A percentile compares a stretch with the other conserved stretches of the same genome.
Conservation (phyloP, 2,329 filamentous ascomycete species). For the Paraphaeosphaeria minitans region DNA sequence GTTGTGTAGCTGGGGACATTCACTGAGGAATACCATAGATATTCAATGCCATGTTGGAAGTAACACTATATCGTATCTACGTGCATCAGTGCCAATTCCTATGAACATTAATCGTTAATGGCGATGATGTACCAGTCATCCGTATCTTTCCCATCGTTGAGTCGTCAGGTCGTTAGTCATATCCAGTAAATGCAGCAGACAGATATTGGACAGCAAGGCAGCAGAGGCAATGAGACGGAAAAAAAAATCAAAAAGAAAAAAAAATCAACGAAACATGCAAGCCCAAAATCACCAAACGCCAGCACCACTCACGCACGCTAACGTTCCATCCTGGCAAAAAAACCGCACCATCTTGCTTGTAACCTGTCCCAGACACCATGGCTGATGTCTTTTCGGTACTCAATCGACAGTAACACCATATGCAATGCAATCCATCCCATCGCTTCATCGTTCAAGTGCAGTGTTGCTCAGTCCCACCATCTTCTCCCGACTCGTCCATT, state of each 20-base stretch:
- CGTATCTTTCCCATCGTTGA: neutral
- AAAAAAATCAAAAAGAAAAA: slow-evolving; percentile 6
- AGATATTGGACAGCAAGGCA: slow-evolving; percentile 1
- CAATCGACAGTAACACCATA: slow-evolving; percentile 2
- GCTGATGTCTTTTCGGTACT: neutral
- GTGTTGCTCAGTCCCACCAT: slow-evolving; percentile 43
- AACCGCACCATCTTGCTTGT: slow-evolving; percentile 9
- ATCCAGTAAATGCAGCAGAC: slow-evolving; percentile 8
- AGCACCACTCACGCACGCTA: neutral
- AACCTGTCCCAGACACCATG: neutral
- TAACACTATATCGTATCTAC: slow-evolving; percentile 24
- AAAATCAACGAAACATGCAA: slow-evolving; percentile 2
- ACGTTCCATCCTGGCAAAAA: neutral
- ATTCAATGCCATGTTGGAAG: slow-evolving; percentile 4
- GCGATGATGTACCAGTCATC: slow-evolving; percentile 18
- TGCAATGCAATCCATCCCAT: slow-evolving; percentile 3
- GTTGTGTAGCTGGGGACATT: neutral
- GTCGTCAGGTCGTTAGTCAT: slow-evolving; percentile 12
- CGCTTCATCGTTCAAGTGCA: neutral
- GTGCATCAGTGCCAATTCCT: slow-evolving; percentile 17
- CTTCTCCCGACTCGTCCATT: slow-evolving; percentile 40
- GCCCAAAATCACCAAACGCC: neutral
- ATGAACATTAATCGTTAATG: slow-evolving; percentile 25
- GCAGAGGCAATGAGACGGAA: slow-evolving; percentile 1
- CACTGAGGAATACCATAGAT: neutral